phyloP scores from a whole-genome alignment of 768 basidiomycete genomes.

The Tricholoma flavovirens region DNA sequence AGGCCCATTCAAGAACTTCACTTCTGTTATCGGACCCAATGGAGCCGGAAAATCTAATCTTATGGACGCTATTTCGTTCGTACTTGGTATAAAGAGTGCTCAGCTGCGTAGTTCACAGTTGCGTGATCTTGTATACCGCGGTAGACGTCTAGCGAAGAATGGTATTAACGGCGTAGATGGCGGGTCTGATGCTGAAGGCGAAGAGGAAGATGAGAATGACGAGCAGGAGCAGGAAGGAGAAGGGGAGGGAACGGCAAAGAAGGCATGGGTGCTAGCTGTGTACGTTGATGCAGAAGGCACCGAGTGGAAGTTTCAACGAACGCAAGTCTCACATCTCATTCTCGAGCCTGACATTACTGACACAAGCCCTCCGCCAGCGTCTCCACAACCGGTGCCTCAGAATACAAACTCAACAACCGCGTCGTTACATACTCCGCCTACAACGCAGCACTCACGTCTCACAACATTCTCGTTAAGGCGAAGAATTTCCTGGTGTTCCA shows the following conservation, averaged over 20 bases:
- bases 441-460: constrained; percentile 78
- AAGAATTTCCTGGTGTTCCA: constrained; percentile 99
- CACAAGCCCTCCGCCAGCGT: constrained; percentile 51
- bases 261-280: constrained; percentile 94
- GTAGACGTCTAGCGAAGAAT: constrained; percentile 56
- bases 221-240: constrained; percentile 45
- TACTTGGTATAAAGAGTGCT: constrained; percentile 91
- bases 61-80: constrained; percentile 99
- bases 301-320: constrained; percentile 89
- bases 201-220: constrained; percentile 46
- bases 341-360: not conserved
- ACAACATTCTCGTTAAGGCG: constrained; percentile 97
- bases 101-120: constrained; percentile 91
- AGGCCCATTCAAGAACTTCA: constrained; percentile 90
- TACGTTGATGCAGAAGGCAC: constrained; percentile 72
- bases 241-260: constrained; percentile 82
- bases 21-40: constrained; percentile 97
- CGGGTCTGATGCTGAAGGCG: constrained; percentile 28
- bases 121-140: constrained; percentile 94
- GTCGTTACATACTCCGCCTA: constrained; percentile 84
- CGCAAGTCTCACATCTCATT: constrained; percentile 47
- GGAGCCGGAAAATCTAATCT: constrained; percentile 98
- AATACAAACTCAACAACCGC: constrained; percentile 82
- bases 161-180: constrained; percentile 33
- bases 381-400: constrained; percentile 79